Base-by-base conservation (phyloP, 2,329 filamentous ascomycete species). In the Fusarium sp. region DNA sequence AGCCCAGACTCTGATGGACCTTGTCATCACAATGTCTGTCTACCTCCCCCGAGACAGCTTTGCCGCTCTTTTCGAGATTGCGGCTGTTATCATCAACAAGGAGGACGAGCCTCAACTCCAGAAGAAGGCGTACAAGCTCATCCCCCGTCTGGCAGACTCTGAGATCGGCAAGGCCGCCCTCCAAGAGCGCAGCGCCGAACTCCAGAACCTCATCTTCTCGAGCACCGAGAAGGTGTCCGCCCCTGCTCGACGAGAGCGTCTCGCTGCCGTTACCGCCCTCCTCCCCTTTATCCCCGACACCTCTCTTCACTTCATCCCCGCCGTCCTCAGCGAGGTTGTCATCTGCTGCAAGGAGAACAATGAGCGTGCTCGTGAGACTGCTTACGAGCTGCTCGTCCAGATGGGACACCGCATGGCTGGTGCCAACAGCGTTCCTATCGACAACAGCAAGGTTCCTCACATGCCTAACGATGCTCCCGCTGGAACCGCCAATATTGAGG, bases 71-170 rank as follows among this genome's bases (percentile, higher is more conserved):
- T 98, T 99, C 84, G 92, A 92, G 75, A 95, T 98, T 79, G 94
- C 96, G 1, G 88, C 93, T 0, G 88, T 94, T 29, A 92, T 98
- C 66, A 92, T 98, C 75, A 91, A 92, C 80, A 94, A 92, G 79
- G 88, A 93, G 64, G 89, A 93, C 40, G 96, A 98, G 79, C 93
- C 96, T 11, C 96, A 98, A 81, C 86, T 99, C 38, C 96, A 98
- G 82, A 99, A 99, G 90, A 99, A 99, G 84, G 96, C 96, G 0
- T 99, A 99, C 87, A 98, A 98, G 86, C 89, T 99, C 60, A 97
- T 99, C 59, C 96, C 96, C 5, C 92, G 96, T 63, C 89, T 99
- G 44, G 92, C 94, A 2, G 92, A 94, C 73, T 97, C 95, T 1
- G 90, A 93, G 36, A 89, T 88, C 57, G 96, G 96, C 53, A 90